phyloP scores from a whole-genome alignment of 495 filamentous ascomycete species.

The Aspergillus sclerotioniger region DNA sequence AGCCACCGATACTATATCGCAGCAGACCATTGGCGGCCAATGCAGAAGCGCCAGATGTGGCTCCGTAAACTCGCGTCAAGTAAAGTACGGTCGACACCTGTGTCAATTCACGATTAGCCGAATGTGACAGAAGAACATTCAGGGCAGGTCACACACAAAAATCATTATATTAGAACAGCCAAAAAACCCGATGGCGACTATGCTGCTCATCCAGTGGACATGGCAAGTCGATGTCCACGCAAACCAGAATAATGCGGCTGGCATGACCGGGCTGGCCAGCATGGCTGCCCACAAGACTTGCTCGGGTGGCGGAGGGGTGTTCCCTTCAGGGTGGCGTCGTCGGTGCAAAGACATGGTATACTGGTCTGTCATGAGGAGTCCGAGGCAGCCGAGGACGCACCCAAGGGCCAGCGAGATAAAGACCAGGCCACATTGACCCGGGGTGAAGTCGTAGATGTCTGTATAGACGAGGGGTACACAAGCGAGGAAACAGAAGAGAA shows the following conservation, averaged over 20 bases:
- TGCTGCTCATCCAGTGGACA: conserved; percentile 39
- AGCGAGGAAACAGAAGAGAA: conserved; percentile 66
- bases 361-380: conserved; percentile 44
- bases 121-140: background rate
- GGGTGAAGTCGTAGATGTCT: conserved; percentile 47
- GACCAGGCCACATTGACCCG: conserved; percentile 52
- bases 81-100: conserved; percentile 53
- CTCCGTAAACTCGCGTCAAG: conserved; percentile 19
- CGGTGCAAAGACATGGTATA: background rate
- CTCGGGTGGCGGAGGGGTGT: conserved; percentile 49
- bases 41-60: conserved; percentile 12
- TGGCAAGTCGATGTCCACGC: conserved; percentile 38
- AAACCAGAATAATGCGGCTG: conserved; percentile 51
- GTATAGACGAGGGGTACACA: conserved; percentile 57
- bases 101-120: conserved; percentile 43
- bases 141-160: conserved; percentile 37
- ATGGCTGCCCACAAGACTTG: conserved; percentile 58
- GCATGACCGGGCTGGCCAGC: conserved; percentile 55
- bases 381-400: conserved; percentile 48
- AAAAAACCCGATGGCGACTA: conserved; percentile 60
- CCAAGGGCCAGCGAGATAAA: conserved; percentile 61
- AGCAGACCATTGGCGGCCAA: conserved; percentile 54
- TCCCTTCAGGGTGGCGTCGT: conserved; percentile 35
- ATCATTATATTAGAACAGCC: conserved; percentile 64
- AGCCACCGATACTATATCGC: conserved; percentile 59